A percentile compares a stretch with the other conserved stretches of the same genome.
Evolutionary conservation across 2,329 filamentous ascomycete genomes (phyloP).

Genomic region (Fusarium poae): DNA sequence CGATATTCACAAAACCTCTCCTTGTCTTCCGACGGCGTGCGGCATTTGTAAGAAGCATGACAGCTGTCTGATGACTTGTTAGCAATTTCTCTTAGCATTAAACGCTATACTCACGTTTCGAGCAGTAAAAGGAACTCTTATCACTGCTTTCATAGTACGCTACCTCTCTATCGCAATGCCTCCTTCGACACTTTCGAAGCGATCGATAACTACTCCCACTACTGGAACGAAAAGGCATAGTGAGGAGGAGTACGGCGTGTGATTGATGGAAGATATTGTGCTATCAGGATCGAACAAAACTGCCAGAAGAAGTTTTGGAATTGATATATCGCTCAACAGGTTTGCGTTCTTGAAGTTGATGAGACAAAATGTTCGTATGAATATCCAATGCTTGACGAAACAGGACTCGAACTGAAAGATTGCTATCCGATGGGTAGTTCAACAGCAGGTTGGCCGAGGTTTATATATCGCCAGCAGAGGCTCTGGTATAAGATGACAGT

Average conservation of each 20-base stretch:
- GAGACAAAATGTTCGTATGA: too few relatives aligned
- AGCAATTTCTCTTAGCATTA: not conserved
- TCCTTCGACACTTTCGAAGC: not conserved
- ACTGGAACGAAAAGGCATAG: not conserved
- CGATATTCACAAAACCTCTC: constrained; percentile 1
- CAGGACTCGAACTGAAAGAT: not conserved
- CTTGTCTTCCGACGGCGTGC: rapidly evolving
- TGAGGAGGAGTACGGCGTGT: not conserved
- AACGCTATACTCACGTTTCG: not conserved
- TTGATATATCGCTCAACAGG: not conserved
- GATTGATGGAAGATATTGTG: not conserved
- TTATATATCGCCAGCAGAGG: constrained; percentile 5
- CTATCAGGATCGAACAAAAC: not conserved
- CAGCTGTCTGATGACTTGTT: constrained; percentile 4
- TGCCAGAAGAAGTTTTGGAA: not conserved
- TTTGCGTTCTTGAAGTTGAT: not conserved
- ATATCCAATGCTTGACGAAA: too few relatives aligned
- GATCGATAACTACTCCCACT: not conserved
- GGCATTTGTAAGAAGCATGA: not conserved
- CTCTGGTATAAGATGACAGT: not conserved
- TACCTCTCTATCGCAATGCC: not conserved
- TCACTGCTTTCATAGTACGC: not conserved
- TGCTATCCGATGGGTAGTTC: not conserved
- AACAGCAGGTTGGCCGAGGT: not conserved
- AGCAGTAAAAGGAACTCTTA: not conserved